Percentiles rank a stretch among this genome's conserved stretches.
These are phyloP conservation scores for Penicillium paradoxum DNA, from an alignment of 495 filamentous ascomycete species.

Conservation along the genomic window DNA sequence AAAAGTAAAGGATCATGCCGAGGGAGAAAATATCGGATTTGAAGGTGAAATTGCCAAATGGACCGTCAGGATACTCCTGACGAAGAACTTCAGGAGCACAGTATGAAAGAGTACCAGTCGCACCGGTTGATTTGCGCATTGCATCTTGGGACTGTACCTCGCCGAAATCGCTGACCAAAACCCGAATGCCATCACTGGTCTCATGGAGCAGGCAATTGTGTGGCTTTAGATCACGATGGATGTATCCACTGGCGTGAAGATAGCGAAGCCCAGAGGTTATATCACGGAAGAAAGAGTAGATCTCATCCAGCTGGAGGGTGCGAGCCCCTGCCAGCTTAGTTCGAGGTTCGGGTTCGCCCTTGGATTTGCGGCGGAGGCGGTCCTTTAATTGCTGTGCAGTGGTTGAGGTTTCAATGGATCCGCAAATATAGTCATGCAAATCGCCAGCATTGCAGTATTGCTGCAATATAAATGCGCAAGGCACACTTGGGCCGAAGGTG, in stretches of 20 bases:
- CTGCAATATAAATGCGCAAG: constrained; percentile 94
- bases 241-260: constrained; percentile 89
- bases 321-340: constrained; percentile 50
- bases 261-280: constrained; percentile 88
- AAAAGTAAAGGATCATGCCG: constrained; percentile 96
- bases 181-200: constrained; percentile 61
- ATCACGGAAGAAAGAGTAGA: constrained; percentile 94
- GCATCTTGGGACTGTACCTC: constrained; percentile 83
- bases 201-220: constrained; percentile 89
- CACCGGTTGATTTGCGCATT: constrained; percentile 79
- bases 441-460: constrained; percentile 98
- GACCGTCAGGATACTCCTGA: constrained; percentile 59
- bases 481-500: constrained; percentile 83
- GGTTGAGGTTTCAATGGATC: constrained; percentile 52
- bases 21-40: constrained; percentile 97
- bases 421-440: constrained; percentile 75
- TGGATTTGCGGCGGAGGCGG: constrained; percentile 72
- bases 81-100: constrained; percentile 91
- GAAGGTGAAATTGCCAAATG: constrained; percentile 84
- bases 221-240: constrained; percentile 93
- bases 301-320: constrained; percentile 77
- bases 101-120: constrained; percentile 95
- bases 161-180: constrained; percentile 94
- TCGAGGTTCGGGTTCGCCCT: constrained; percentile 51
- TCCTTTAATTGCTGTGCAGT: constrained; percentile 84